phyloP scores from a whole-genome alignment of 2,329 filamentous ascomycete species.

The Hortaea sp. region DNA sequence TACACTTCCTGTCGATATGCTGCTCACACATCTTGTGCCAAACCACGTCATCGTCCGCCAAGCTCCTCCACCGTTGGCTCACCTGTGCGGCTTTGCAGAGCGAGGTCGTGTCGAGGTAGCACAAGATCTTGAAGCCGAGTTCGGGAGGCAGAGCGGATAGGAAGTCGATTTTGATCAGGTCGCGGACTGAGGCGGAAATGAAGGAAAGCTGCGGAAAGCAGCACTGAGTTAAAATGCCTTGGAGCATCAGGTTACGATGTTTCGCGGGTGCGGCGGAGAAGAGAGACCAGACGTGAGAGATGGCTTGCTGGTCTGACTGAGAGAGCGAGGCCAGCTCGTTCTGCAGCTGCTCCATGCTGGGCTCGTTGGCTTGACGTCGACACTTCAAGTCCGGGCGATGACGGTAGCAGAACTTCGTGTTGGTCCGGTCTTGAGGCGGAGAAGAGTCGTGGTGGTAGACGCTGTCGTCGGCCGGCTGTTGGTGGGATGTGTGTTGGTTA shows the following conservation, averaged over 20 bases:
- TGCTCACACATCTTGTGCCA: slow-evolving; percentile 99
- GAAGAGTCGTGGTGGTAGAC: slow-evolving; percentile 14
- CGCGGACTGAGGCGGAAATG: slow-evolving; percentile 79
- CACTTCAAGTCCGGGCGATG: slow-evolving; percentile 93
- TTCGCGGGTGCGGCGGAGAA: slow-evolving; percentile 93
- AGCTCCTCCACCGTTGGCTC: slow-evolving; percentile 71
- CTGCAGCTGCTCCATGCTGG: slow-evolving; percentile 91
- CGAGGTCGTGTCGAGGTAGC: slow-evolving; percentile 84
- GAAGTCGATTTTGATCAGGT: slow-evolving; percentile 97
- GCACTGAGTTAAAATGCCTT: slow-evolving; percentile 90
- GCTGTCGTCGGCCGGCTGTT: slow-evolving; percentile 19
- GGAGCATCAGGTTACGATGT: slow-evolving; percentile 90
- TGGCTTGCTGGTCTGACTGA: slow-evolving; percentile 81
- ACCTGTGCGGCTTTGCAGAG: slow-evolving; percentile 95
- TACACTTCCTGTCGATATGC: slow-evolving; percentile 87
- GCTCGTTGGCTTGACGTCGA: slow-evolving; percentile 82
- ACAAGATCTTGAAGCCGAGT: slow-evolving; percentile 86
- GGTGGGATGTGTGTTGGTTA: slow-evolving; percentile 16
- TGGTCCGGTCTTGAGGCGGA: slow-evolving; percentile 39
- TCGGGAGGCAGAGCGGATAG: slow-evolving; percentile 79
- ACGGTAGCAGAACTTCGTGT: slow-evolving; percentile 91
- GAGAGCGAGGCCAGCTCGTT: slow-evolving; percentile 74
- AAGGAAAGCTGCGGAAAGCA: slow-evolving; percentile 96
- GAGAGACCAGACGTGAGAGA: slow-evolving; percentile 93
- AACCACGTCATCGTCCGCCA: slow-evolving; percentile 95